These are phyloP conservation scores for Podospora fimiseda DNA, from an alignment of 495 filamentous ascomycete species.

Conservation along the genomic window DNA sequence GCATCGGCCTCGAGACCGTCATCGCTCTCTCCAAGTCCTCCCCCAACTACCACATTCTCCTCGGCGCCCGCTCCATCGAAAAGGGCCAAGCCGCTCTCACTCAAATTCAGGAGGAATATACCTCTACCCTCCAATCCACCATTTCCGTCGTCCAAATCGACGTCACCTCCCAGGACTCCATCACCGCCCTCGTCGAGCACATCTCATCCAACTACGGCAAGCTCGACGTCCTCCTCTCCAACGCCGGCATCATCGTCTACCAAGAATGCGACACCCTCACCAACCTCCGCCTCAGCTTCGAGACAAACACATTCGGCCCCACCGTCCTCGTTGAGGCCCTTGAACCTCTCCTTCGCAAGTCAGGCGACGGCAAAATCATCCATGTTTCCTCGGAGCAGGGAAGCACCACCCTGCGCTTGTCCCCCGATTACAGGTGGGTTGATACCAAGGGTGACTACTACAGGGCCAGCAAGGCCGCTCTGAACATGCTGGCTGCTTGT, in stretches of 20 bases:
- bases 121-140: slow-evolving; percentile 20
- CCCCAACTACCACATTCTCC: slow-evolving; percentile 38
- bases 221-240: slow-evolving; percentile 46
- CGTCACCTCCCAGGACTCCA: slow-evolving; percentile 40
- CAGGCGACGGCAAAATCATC: slow-evolving; percentile 36
- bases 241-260: slow-evolving; percentile 34
- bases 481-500: slow-evolving; percentile 58
- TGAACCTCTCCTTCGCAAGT: slow-evolving; percentile 40
- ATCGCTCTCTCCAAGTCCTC: slow-evolving; percentile 33
- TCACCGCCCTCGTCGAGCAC: slow-evolving; percentile 25
- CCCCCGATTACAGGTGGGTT: slow-evolving; percentile 19
- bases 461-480: slow-evolving; percentile 50
- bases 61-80: slow-evolving; percentile 36
- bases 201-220: slow-evolving; percentile 31
- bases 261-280: slow-evolving; percentile 15
- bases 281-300: slow-evolving; percentile 36
- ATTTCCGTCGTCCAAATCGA: slow-evolving; percentile 39
- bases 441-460: slow-evolving; percentile 33
- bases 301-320: slow-evolving; percentile 45
- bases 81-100: slow-evolving; percentile 39
- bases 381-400: slow-evolving; percentile 36
- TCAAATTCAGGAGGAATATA: slow-evolving; percentile 21
- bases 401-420: slow-evolving; percentile 21
- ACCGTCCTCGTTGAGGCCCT: slow-evolving; percentile 39
- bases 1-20: slow-evolving; percentile 45